Evolutionary conservation across 2,329 filamentous ascomycete species (phyloP).

Genomic region (Dryadomyces sulphureus): DNA sequence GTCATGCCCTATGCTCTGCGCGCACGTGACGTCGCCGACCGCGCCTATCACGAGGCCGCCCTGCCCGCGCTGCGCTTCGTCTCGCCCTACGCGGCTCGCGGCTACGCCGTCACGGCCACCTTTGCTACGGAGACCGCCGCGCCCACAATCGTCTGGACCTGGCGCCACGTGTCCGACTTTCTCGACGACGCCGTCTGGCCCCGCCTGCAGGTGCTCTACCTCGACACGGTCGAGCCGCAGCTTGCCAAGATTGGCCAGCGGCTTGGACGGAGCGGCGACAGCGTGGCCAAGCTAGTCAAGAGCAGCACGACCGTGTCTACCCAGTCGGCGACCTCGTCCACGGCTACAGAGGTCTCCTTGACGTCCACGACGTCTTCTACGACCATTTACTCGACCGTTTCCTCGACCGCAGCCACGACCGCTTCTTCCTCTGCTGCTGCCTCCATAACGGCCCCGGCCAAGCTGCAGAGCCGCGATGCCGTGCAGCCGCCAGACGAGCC

Average conservation of each 20-base stretch:
- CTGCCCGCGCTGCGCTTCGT: conserved; percentile 50
- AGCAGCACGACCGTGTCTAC: conserved; percentile 7
- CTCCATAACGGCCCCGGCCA: conserved; percentile 14
- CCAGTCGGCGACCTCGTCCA: conserved; percentile 23
- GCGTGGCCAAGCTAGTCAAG: no score
- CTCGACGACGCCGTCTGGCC: conserved; percentile 69
- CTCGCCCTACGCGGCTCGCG: conserved; percentile 56
- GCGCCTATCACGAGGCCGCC: conserved; percentile 58
- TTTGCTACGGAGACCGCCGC: conserved; percentile 57
- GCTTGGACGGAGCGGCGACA: conserved; percentile 58
- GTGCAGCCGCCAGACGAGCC: conserved; percentile 29
- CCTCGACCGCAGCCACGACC: conserved; percentile 10
- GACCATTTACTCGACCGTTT: background rate
- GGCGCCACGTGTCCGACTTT: conserved; percentile 55
- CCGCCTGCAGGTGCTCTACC: conserved; percentile 63
- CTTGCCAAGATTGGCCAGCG: conserved; percentile 82
- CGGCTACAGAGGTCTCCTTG: conserved; percentile 14
- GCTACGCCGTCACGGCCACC: conserved; percentile 50
- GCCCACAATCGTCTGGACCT: conserved; percentile 57
- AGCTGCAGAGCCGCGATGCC: conserved; percentile 12
- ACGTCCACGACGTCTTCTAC: background rate
- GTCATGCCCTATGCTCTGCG: conserved; percentile 60
- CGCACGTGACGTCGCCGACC: conserved; percentile 44
- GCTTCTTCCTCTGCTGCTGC: conserved; percentile 16
- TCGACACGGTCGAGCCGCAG: conserved; percentile 90